Base-by-base conservation (phyloP, 345 rosid species). In the Gossypium sturtianum region DNA sequence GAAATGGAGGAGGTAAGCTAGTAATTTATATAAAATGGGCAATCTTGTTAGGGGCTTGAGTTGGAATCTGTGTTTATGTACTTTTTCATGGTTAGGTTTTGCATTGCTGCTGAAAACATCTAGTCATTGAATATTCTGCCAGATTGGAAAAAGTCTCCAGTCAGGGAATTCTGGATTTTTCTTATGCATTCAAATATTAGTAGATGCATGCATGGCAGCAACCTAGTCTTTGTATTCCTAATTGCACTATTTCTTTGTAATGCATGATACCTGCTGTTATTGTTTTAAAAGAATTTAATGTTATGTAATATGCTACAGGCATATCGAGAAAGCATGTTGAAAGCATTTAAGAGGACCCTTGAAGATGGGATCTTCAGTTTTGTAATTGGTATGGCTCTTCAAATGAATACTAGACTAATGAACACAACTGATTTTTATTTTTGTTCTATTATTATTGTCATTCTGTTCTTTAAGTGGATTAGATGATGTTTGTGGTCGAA, bases 311-410 rank as follows among this genome's bases (percentile, higher is more conserved):
- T 63, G 53, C 67, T 53, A 10, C 81, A 94, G 97, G 90, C 82
- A 19, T 94, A 94, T 73, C 92, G 98, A 77, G 87, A 91, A 77
- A 94, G 98, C 91, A 87, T 94, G 98, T 80, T 94, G 82, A 94
- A 92, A 82, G 97, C 98, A 73, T 92, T 89, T 80, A 91, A 83
- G 85, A 91, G 86, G 86, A 92, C 95, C 71, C 86, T 94, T 64
- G 98, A 92, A 81, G 98, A 94, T 77, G 98, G 98, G 71, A 76
- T 41, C 77, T 94, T 94, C 89, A 87, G 80, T 76, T 85, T 89
- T 80, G 88, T 92, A 74, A 92, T 94, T 71, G 97, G 98, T 92
- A 92, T 82, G 87, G 54, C 22, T 79, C 82, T 71, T 65, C 66
- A 67, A 66, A 43, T 80, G 61, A 57, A 69, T 62, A 47, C 15